Percentiles rank a stretch among this genome's conserved stretches.
phyloP scores from a whole-genome alignment of 2,329 filamentous ascomycete genomes.

The Botrytis byssoidea region DNA sequence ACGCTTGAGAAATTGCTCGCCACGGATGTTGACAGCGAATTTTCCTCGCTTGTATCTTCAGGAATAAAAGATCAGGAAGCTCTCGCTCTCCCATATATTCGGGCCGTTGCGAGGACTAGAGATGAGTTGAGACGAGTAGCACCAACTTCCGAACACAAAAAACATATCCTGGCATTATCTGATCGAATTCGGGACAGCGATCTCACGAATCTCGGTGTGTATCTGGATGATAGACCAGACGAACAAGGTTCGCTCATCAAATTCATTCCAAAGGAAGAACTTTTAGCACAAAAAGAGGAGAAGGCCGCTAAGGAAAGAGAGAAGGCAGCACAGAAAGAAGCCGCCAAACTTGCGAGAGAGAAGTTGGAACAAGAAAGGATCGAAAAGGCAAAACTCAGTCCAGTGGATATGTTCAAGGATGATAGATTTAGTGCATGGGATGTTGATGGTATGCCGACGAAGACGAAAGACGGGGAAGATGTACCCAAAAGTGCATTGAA shows the following conservation, averaged over 20 bases:
- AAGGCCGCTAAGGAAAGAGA: conserved; percentile 62
- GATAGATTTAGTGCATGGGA: conserved; percentile 75
- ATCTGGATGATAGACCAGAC: conserved; percentile 72
- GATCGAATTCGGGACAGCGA: conserved; percentile 79
- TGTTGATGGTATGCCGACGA: conserved; percentile 74
- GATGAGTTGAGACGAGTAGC: conserved; percentile 57
- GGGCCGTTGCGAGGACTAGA: conserved; percentile 41
- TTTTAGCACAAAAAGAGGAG: conserved; percentile 58
- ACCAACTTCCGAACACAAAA: conserved; percentile 54
- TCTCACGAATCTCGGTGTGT: conserved; percentile 79
- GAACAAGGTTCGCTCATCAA: conserved; percentile 70
- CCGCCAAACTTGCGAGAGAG: conserved; percentile 40
- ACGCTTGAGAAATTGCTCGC: conserved; percentile 46
- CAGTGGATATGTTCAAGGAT: conserved; percentile 58
- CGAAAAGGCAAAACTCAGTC: conserved; percentile 57
- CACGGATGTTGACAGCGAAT: conserved; percentile 48
- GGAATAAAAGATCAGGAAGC: conserved; percentile 53
- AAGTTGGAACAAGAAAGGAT: conserved; percentile 49
- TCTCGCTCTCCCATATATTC: conserved; percentile 55
- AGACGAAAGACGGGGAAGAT: conserved; percentile 74
- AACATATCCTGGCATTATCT: conserved; percentile 72
- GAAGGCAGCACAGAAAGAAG: conserved; percentile 50
- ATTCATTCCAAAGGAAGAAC: conserved; percentile 56
- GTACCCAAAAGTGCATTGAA: conserved; percentile 77
- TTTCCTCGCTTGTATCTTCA: conserved; percentile 45